Evolutionary conservation across 257 asterid species (phyloP), one percentile per base, ranked within the genome.

Genomic region (Ligustrum vulgare): DNA sequence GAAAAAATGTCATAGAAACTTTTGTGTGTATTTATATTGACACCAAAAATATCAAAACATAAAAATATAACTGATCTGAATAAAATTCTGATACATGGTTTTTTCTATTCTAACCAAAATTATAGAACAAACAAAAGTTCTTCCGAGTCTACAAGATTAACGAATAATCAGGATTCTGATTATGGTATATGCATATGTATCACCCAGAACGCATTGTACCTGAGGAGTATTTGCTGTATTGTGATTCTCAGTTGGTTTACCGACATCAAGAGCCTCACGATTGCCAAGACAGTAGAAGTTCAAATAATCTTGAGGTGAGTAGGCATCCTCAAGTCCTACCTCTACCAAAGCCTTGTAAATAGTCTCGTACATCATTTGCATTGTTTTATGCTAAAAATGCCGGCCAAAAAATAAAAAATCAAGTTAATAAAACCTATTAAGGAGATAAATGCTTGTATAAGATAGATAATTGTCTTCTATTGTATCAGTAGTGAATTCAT

Each of bases 331-430:
- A 45, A 93, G 99, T 70, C 97, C 99, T 77, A 89, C 98, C 86
- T 92, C 99, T 77, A 85, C 97, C 45, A 95, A 76, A 70, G 99
- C 98, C 86, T 90, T 93, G 90, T 91, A 86, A 58, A 95, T 91
- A 12, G 98, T 93, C 81, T 93, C 96, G 71, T 91, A 95, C 99
- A 95, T 95, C 99, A 93, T 95, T 89, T 93, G 97, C 99, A 95
- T 95, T 35, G 99, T 95, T 82, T 93, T 95, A 76, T 91, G 84
- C 99, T 95, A 94, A 35, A 35, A 69, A 67, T 3, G 25, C 9
- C 0, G n/a, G 34, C 4, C 67, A 60, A 12, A 60, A 60, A 60
- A 11, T 3, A 60, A 49, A 62, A 28, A 2, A 18, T 45, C 1
- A 15, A 43, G 51, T 66, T 63, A 66, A 31, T 20, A 36, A 70